Conservation (phyloP, 164 flowering plant species). For the Nymphaea thermarum region DNA sequence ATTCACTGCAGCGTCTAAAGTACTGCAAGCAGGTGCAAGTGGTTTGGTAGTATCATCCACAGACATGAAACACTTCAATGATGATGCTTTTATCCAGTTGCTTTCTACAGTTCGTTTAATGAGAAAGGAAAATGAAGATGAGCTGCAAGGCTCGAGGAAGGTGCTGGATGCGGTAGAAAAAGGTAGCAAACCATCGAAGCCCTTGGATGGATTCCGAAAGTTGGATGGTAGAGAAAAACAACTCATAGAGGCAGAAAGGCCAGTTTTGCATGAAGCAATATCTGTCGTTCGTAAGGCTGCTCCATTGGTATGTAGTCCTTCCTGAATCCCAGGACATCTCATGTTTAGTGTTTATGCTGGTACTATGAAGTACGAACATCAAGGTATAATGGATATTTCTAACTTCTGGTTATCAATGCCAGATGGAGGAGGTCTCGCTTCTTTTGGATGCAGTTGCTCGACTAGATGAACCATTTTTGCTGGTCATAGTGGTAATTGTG, state of each 20-base stretch:
- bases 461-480: conserved; percentile 87
- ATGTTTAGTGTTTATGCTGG: neutral
- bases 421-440: conserved; percentile 97
- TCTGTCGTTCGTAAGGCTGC: conserved; percentile 68
- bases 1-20: conserved; percentile 16
- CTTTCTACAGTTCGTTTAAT: conserved; percentile 14
- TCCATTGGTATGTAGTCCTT: conserved; percentile 55
- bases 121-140: conserved; percentile 14
- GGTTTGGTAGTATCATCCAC: conserved; percentile 58
- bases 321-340: neutral
- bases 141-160: conserved; percentile 11
- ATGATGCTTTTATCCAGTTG: conserved; percentile 31
- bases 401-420: conserved; percentile 21
- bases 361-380: too few relatives aligned
- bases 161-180: conserved; percentile 12
- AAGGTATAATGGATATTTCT: conserved; percentile 1
- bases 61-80: conserved; percentile 31
- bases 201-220: conserved; percentile 35
- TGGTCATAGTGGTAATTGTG: conserved; percentile 99
- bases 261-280: conserved; percentile 48
- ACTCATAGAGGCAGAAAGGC: conserved; percentile 59
- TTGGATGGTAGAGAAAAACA: conserved; percentile 55
- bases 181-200: conserved; percentile 14
- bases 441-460: conserved; percentile 80
- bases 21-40: conserved; percentile 64